Percentiles rank a stretch among this genome's conserved stretches.
Conservation (phyloP, 495 filamentous ascomycete genomes). For the Eremomyces bilateralis region DNA sequence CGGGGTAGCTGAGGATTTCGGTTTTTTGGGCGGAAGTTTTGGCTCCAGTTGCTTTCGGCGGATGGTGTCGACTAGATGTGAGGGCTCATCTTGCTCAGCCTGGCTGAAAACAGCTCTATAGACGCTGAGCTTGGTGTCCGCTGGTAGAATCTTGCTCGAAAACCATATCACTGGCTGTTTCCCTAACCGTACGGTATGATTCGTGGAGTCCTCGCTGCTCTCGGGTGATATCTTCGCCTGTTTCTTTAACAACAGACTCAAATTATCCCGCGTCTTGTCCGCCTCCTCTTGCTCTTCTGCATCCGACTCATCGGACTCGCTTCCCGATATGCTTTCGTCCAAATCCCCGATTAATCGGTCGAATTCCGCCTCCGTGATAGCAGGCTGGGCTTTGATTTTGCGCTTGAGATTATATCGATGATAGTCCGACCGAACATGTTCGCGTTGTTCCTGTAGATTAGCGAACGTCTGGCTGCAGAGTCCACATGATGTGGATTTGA, state of each 20-base stretch:
- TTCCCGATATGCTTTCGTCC: slow-evolving; percentile 83
- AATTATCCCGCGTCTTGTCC: slow-evolving; percentile 31
- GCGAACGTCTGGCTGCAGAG: slow-evolving; percentile 53
- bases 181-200: slow-evolving; percentile 31
- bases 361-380: slow-evolving; percentile 60
- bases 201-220: slow-evolving; percentile 14
- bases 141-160: slow-evolving; percentile 45
- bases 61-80: slow-evolving; percentile 38
- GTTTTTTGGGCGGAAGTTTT: slow-evolving; percentile 19
- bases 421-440: slow-evolving; percentile 75
- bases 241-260: slow-evolving; percentile 56
- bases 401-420: slow-evolving; percentile 90
- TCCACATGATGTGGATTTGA: slow-evolving; percentile 54
- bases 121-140: slow-evolving; percentile 60
- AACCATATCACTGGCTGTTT: slow-evolving; percentile 76
- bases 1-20: slow-evolving; percentile 21
- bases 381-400: slow-evolving; percentile 44
- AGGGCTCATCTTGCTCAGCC: slow-evolving; percentile 42
- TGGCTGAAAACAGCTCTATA: slow-evolving; percentile 67
- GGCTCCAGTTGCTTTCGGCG: slow-evolving; percentile 55
- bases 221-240: slow-evolving; percentile 47
- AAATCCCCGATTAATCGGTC: slow-evolving; percentile 62
- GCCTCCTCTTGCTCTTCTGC: slow-evolving; percentile 24
- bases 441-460: slow-evolving; percentile 59
- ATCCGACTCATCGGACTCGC: slow-evolving; percentile 30